A percentile compares a stretch with the other conserved stretches of the same genome.
phyloP scores from a whole-genome alignment of 257 asterid genomes.

The Fraxinus americana region DNA sequence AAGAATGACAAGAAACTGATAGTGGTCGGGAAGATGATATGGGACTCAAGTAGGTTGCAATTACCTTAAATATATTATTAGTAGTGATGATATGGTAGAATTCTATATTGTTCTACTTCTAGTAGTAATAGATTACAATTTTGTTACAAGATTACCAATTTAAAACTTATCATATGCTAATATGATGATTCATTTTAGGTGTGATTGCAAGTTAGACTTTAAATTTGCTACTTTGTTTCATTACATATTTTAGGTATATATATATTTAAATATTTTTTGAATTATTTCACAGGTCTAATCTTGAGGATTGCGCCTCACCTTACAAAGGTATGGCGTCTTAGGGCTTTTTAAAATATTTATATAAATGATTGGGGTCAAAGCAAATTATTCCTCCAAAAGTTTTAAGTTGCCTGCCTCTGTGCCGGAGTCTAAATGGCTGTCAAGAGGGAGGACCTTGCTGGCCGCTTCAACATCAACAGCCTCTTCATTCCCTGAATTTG shows the following conservation, averaged over 20 bases:
- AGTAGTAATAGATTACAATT: background rate
- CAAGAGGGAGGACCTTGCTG: constrained; percentile 57
- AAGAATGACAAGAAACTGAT: background rate
- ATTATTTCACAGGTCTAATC: background rate
- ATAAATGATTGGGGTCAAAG: constrained; percentile 18
- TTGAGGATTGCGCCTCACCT: background rate
- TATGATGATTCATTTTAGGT: background rate
- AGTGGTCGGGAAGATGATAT: background rate
- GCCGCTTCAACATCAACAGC: constrained; percentile 54
- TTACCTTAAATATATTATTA: background rate
- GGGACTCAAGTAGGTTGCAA: background rate
- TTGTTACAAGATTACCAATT: background rate
- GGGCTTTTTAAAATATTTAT: background rate
- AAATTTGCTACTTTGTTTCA: background rate
- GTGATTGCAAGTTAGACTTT: background rate
- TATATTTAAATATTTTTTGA: background rate
- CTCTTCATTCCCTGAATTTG: constrained; percentile 49
- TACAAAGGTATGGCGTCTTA: background rate
- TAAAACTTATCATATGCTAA: background rate
- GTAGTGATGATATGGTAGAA: background rate
- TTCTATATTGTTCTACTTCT: background rate
- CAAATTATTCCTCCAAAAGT: constrained; percentile 25
- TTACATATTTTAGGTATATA: background rate
- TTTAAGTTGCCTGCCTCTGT: constrained; percentile 59
- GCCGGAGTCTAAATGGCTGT: constrained; percentile 53